A percentile compares a stretch with the other conserved stretches of the same genome.
Conservation (phyloP, 352 stramenopile species). For the Pythium guiyangense region DNA sequence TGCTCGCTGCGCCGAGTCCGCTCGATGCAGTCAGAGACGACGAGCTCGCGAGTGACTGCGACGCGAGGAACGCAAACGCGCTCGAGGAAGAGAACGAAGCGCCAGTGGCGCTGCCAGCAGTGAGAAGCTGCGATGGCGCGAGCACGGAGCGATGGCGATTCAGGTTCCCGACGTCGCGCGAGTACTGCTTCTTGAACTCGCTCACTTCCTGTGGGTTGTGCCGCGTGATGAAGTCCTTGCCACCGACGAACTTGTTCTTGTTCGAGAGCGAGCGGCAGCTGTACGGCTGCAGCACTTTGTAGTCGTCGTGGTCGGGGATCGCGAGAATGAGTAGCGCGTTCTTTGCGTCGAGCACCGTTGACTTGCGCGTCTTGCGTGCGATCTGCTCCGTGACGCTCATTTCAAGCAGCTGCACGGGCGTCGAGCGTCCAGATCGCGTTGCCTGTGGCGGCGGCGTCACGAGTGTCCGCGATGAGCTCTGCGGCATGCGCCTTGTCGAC, state of each 20-base stretch:
- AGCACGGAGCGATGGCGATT: slow-evolving; percentile 62
- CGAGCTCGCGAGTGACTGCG: slow-evolving; percentile 7
- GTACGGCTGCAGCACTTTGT: slow-evolving; percentile 72
- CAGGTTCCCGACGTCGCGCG: slow-evolving; percentile 59
- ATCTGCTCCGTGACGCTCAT: slow-evolving; percentile 76
- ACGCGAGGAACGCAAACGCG: slow-evolving; percentile 24
- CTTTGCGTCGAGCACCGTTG: slow-evolving; percentile 62
- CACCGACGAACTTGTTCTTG: slow-evolving; percentile 56
- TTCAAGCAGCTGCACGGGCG: slow-evolving; percentile 23
- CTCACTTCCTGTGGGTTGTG: slow-evolving; percentile 72
- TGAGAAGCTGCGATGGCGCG: slow-evolving; percentile 25
- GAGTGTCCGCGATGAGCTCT: slow-evolving; percentile 27
- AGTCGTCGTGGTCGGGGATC: slow-evolving; percentile 76
- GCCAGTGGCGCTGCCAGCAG: not conserved
- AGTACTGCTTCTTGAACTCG: slow-evolving; percentile 77
- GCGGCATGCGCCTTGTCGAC: slow-evolving; percentile 7
- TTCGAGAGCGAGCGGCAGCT: slow-evolving; percentile 63
- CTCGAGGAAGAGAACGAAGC: slow-evolving; percentile 10
- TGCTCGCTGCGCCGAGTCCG: slow-evolving; percentile 13
- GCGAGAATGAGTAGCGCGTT: slow-evolving; percentile 65
- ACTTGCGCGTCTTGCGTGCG: slow-evolving; percentile 56
- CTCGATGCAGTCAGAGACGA: slow-evolving; percentile 13
- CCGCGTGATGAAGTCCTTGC: slow-evolving; percentile 58
- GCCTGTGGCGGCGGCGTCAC: slow-evolving; percentile 12
- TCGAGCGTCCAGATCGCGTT: slow-evolving; percentile 18